Evolutionary conservation across 495 filamentous ascomycete species (phyloP).

Genomic region (Neurospora pannonica): DNA sequence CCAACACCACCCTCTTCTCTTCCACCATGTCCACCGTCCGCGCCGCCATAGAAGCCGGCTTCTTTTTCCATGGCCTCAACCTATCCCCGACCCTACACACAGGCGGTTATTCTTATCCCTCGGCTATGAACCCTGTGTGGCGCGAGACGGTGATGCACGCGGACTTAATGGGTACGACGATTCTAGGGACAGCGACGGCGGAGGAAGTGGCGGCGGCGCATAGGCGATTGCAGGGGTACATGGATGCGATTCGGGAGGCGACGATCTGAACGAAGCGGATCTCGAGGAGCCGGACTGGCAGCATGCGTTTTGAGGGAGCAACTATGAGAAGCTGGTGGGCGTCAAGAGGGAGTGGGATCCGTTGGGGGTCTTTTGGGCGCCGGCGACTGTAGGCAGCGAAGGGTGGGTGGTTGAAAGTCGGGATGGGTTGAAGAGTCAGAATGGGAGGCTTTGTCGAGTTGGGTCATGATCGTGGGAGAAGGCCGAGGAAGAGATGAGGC

Average conservation of each 20-base stretch:
- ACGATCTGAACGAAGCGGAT: conserved; percentile 41
- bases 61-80: conserved; percentile 39
- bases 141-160: conserved; percentile 45
- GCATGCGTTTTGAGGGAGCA: conserved; percentile 44
- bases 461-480: neutral
- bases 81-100: conserved; percentile 23
- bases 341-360: conserved; percentile 47
- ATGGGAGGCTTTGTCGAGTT: conserved; percentile 19
- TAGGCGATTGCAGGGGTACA: conserved; percentile 11
- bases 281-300: conserved; percentile 50
- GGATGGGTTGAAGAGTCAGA: conserved; percentile 23
- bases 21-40: conserved; percentile 34
- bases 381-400: conserved; percentile 43
- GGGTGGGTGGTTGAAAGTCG: conserved; percentile 28
- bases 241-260: conserved; percentile 22
- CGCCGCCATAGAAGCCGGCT: conserved; percentile 27
- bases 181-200: conserved; percentile 14
- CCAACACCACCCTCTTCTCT: conserved; percentile 18
- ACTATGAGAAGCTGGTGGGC: conserved; percentile 38
- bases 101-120: conserved; percentile 19
- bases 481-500: neutral
- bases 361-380: conserved; percentile 42
- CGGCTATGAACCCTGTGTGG: conserved; percentile 46
- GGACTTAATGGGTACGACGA: conserved; percentile 26
- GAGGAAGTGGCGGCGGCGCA: conserved; percentile 13